Evolutionary conservation across 805 yeast species (phyloP).

Genomic region (Saccharomycopsis babjevae): DNA sequence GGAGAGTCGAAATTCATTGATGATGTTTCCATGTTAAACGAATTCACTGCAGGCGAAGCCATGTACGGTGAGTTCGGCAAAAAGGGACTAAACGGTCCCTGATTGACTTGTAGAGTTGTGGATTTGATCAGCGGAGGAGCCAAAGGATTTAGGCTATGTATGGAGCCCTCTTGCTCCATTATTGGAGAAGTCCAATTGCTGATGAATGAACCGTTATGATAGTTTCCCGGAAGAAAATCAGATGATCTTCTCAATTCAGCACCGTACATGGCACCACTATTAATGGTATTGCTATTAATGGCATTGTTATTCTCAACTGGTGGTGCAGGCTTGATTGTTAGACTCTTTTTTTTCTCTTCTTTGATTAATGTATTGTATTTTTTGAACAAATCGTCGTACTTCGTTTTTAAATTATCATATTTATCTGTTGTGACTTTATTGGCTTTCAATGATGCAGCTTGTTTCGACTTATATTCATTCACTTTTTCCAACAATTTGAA

Average conservation of each 20-base stretch:
- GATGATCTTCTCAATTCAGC: not conserved
- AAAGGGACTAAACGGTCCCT: not conserved
- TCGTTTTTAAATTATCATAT: conserved; percentile 7
- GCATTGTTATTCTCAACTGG: not conserved
- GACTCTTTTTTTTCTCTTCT: conserved; percentile 1
- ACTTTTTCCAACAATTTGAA: conserved; percentile 1
- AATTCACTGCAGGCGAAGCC: not conserved
- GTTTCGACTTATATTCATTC: not conserved
- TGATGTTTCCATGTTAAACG: conserved; percentile 12
- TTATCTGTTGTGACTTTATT: conserved; percentile 8
- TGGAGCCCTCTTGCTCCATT: not conserved
- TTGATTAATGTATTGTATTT: conserved; percentile 3
- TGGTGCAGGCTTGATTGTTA: not conserved
- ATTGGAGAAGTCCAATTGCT: not conserved
- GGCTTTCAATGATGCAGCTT: conserved; percentile 5
- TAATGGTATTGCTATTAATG: not conserved
- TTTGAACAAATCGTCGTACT: conserved; percentile 17
- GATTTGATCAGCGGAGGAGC: not conserved
- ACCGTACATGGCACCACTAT: not conserved
- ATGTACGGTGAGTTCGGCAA: not conserved
- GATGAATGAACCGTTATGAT: not conserved
- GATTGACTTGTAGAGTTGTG: not conserved
- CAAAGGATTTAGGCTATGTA: not conserved
- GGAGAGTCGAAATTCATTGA: conserved; percentile 1
- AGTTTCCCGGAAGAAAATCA: not conserved